A percentile compares a stretch with the other conserved stretches of the same genome.
Evolutionary conservation across 2,329 filamentous ascomycete species (phyloP).

Genomic region (Alternaria sp.): DNA sequence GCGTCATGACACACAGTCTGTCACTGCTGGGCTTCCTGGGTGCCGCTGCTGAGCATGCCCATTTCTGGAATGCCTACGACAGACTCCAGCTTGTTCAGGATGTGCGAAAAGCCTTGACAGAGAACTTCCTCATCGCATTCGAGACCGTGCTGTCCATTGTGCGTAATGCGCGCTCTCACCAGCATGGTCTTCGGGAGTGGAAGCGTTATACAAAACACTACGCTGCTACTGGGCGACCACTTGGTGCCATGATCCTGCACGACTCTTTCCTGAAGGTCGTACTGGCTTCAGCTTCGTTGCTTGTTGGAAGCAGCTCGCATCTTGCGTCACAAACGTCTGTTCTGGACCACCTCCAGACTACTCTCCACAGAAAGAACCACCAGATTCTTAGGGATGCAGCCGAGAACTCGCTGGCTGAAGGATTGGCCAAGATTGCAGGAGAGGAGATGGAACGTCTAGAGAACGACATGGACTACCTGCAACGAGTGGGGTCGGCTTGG

Average conservation of each 20-base stretch:
- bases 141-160: constrained; percentile 92
- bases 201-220: constrained; percentile 86
- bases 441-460: constrained; percentile 89
- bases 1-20: constrained; percentile 77
- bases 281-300: constrained; percentile 77
- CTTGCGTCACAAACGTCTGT: constrained; percentile 69
- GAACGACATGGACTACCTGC: constrained; percentile 87
- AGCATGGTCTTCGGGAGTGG: constrained; percentile 80
- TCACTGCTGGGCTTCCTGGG: constrained; percentile 91
- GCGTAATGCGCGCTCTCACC: constrained; percentile 75
- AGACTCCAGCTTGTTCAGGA: constrained; percentile 76
- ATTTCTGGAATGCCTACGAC: constrained; percentile 82
- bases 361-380: constrained; percentile 26
- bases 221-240: constrained; percentile 76
- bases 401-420: constrained; percentile 55
- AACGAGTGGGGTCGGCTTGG: constrained; percentile 77
- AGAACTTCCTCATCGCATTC: constrained; percentile 82
- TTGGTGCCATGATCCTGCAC: constrained; percentile 91
- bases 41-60: constrained; percentile 77
- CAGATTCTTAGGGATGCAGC: constrained; percentile 28
- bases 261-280: constrained; percentile 87
- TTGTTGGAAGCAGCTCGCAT: constrained; percentile 68
- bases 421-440: constrained; percentile 74
- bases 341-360: constrained; percentile 69
- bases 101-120: constrained; percentile 77